phyloP scores from a whole-genome alignment of 2,329 filamentous ascomycete genomes.

The Cladosporium sphaerospermum region DNA sequence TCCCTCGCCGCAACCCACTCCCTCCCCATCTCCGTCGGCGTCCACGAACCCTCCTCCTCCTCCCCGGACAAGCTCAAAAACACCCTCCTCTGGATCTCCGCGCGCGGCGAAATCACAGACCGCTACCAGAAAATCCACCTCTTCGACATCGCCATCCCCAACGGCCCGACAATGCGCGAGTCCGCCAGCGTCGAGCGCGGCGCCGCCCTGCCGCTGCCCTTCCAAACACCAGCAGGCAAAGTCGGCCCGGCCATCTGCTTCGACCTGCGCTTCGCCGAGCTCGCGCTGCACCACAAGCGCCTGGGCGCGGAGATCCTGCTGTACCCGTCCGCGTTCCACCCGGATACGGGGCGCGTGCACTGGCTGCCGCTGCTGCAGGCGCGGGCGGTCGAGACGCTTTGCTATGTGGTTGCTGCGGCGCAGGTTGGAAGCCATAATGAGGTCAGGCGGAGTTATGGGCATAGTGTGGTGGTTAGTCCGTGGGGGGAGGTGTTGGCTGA shows the following conservation, averaged over 20 bases:
- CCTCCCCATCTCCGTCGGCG: conserved; percentile 76
- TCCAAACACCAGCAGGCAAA: conserved; percentile 65
- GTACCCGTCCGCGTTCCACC: conserved; percentile 86
- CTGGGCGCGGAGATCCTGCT: conserved; percentile 69
- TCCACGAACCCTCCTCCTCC: conserved; percentile 65
- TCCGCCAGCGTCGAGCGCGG: conserved; percentile 66
- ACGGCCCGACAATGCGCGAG: conserved; percentile 55
- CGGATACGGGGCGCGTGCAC: conserved; percentile 76
- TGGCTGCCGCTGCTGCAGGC: conserved; percentile 76
- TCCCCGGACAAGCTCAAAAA: conserved; percentile 52
- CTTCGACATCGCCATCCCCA: conserved; percentile 60
- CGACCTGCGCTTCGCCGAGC: conserved; percentile 78
- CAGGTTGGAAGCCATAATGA: conserved; percentile 70
- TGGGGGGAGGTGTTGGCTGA: conserved; percentile 73
- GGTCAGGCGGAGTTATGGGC: conserved; percentile 75
- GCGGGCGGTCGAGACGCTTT: conserved; percentile 81
- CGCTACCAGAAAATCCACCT: conserved; percentile 86
- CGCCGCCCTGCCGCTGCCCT: conserved; percentile 55
- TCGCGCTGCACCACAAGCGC: conserved; percentile 59
- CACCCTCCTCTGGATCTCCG: conserved; percentile 61
- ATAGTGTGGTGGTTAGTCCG: conserved; percentile 77
- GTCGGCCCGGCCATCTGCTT: conserved; percentile 84
- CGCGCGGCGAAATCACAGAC: conserved; percentile 51
- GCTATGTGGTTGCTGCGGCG: conserved; percentile 79
- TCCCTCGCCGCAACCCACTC: conserved; percentile 56